Evolutionary conservation across 208 protist genomes (phyloP), one percentile per base, ranked within the genome.

Genomic region (Trypanosoma theileri): DNA sequence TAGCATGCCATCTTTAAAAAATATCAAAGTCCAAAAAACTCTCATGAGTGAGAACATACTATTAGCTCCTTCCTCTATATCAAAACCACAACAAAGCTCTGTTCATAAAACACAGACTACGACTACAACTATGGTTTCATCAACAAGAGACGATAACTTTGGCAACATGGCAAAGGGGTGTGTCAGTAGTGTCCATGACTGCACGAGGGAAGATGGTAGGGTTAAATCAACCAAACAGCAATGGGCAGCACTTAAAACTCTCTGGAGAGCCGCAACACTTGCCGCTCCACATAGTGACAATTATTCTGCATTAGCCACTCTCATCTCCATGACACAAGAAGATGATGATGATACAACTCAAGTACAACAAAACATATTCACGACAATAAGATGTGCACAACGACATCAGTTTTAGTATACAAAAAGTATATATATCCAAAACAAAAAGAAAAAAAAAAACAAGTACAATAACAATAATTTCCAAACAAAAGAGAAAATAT

Each of bases 11-110:
- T 10, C 50, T 21, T 42, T 75, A 11, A 17, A 40, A 41, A 48
- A 4, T 41, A 19, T 75, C 51, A 31, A 21, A 4, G 45, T 75
- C 9, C 63, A 75, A 24, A 70, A 66, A 22, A 75, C 70, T 35
- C 59, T 75, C 10, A 75, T 75, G 70, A 75, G 58, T 59, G 59
- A 75, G 22, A 35, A 26, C 13, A 59, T 75, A 40, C 31, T 61
- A 21, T 50, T 59, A 48, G 4, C 28, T 44, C 4, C 14, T 10
- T 35, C 19, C 1, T 21, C 50, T 41, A 12, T 3, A 4, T 6
- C 46, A n/a, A 21, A 14, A 11, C n/a, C 28, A 35, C 28, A 35
- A 35, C 28, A 35, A 35, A 6, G 4, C 4, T 35, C 28, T 35
- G 28, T 35, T 35, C 1, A 35, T 35, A 35, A 35, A 35, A 35